phyloP scores from a whole-genome alignment of 768 basidiomycete genomes.

The Podaxis sp. region DNA sequence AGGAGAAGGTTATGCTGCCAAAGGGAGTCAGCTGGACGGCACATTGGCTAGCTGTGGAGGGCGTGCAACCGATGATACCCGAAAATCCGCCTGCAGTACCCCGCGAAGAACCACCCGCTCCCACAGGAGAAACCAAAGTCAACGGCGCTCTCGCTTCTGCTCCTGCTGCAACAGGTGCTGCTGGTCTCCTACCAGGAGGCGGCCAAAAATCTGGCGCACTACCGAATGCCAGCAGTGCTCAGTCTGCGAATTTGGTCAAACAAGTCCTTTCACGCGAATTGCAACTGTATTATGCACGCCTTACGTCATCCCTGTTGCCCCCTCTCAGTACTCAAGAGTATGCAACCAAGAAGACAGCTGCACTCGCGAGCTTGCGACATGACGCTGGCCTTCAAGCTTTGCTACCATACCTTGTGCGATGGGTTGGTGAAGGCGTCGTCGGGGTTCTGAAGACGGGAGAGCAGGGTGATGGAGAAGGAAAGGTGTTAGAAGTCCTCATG shows the following conservation, averaged over 20 bases:
- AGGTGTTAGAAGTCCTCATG: conserved; percentile 75
- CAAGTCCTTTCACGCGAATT: conserved; percentile 92
- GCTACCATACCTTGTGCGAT: conserved; percentile 90
- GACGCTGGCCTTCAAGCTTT: conserved; percentile 93
- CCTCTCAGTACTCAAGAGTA: conserved; percentile 51
- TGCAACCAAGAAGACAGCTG: conserved; percentile 74
- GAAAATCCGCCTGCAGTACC: conserved; percentile 91
- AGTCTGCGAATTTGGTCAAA: conserved; percentile 63
- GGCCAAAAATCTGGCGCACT: conserved; percentile 24
- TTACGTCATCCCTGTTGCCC: conserved; percentile 82
- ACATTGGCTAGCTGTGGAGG: conserved; percentile 98
- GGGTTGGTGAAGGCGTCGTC: conserved; percentile 90
- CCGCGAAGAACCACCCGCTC: conserved; percentile 38
- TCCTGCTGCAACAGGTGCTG: conserved; percentile 28
- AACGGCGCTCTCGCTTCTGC: conserved; percentile 21
- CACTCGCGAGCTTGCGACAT: conserved; percentile 82
- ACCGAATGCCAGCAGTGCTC: conserved; percentile 24
- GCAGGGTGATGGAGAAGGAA: conserved; percentile 65
- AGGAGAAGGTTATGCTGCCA: conserved; percentile 81
- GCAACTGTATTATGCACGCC: conserved; percentile 90
- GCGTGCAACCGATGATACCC: conserved; percentile 94
- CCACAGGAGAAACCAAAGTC: conserved; percentile 9
- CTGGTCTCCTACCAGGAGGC: conserved; percentile 17
- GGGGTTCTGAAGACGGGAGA: conserved; percentile 54
- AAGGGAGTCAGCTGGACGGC: conserved; percentile 86